phyloP scores from a whole-genome alignment of 2,329 filamentous ascomycete genomes.

The Orbilia brochopaga region DNA sequence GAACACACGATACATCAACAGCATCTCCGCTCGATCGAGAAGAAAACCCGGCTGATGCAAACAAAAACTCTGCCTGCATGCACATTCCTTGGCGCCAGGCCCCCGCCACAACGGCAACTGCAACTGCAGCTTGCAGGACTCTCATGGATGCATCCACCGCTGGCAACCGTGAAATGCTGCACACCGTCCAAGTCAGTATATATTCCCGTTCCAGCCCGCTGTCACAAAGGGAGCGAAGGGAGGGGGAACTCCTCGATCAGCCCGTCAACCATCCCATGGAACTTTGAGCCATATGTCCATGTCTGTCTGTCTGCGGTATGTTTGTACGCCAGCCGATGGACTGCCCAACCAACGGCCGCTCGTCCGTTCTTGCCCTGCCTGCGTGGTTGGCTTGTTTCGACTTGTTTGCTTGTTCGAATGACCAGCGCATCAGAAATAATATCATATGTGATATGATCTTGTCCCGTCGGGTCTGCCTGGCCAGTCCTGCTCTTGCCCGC shows the following conservation, averaged over 20 bases:
- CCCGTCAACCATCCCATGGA: conserved; percentile 31
- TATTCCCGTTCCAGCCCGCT: conserved; percentile 16
- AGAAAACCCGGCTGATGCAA: too few species aligned
- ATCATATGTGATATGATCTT: conserved; percentile 9
- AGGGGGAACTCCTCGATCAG: conserved; percentile 33
- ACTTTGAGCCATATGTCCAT: neutral
- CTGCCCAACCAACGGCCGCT: neutral
- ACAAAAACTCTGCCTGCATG: too few species aligned
- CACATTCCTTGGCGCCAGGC: too few species aligned
- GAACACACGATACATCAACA: too few species aligned
- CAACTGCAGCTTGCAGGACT: too few species aligned
- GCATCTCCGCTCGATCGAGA: too few species aligned
- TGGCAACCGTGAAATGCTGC: conserved; percentile 4
- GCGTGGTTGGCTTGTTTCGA: neutral
- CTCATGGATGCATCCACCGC: too few species aligned
- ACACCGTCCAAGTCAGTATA: conserved; percentile 6
- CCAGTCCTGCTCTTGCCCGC: too few species aligned
- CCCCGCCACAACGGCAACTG: too few species aligned
- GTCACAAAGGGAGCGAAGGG: too few species aligned
- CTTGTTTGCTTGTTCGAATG: conserved; percentile 4
- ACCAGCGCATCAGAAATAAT: conserved; percentile 4
- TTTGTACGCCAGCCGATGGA: neutral
- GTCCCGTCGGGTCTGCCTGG: neutral
- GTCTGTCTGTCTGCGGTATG: conserved; percentile 8
- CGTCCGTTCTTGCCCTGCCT: neutral